Evolutionary conservation across 768 basidiomycete species (phyloP).

Genomic region (Boletus tomentosulus): DNA sequence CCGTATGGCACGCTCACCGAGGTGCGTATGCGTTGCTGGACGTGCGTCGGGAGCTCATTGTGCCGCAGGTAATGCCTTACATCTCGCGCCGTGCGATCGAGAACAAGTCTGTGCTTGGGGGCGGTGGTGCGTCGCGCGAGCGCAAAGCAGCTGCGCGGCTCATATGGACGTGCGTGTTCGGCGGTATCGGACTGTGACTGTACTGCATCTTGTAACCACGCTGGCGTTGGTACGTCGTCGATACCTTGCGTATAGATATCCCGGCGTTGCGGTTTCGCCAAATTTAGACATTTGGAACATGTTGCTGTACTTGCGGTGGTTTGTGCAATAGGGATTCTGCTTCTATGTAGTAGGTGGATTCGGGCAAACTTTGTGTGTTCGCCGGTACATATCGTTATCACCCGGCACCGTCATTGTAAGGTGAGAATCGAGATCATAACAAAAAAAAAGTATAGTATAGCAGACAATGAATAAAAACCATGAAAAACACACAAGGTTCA

Average conservation of each 20-base stretch:
- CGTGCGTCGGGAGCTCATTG: neutral
- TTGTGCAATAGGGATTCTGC: too few relatives aligned
- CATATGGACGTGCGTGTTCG: slow-evolving; percentile 33
- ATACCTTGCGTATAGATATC: neutral
- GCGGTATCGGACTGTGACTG: slow-evolving; percentile 18
- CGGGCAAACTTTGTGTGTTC: too few relatives aligned
- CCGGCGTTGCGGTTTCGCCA: too few relatives aligned
- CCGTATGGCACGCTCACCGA: slow-evolving; percentile 73
- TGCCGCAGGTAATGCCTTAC: slow-evolving; percentile 77
- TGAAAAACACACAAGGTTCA: slow-evolving; percentile 23
- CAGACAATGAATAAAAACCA: neutral
- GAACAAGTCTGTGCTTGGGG: slow-evolving; percentile 84
- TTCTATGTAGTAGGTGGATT: too few relatives aligned
- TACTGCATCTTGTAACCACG: neutral
- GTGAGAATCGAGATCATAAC: too few relatives aligned
- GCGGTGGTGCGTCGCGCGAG: slow-evolving; percentile 53
- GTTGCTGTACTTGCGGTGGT: too few relatives aligned
- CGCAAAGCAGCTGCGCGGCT: slow-evolving; percentile 25
- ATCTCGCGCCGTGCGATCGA: slow-evolving; percentile 84
- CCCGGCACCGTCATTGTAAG: too few relatives aligned
- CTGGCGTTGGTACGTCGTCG: too few relatives aligned
- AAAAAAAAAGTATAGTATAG: neutral
- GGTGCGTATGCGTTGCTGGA: slow-evolving; percentile 30
- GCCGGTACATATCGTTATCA: too few relatives aligned
- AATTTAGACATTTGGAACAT: too few relatives aligned